phyloP scores from a whole-genome alignment of 306 rosid genomes.

The Gastrolobium bilobum region DNA sequence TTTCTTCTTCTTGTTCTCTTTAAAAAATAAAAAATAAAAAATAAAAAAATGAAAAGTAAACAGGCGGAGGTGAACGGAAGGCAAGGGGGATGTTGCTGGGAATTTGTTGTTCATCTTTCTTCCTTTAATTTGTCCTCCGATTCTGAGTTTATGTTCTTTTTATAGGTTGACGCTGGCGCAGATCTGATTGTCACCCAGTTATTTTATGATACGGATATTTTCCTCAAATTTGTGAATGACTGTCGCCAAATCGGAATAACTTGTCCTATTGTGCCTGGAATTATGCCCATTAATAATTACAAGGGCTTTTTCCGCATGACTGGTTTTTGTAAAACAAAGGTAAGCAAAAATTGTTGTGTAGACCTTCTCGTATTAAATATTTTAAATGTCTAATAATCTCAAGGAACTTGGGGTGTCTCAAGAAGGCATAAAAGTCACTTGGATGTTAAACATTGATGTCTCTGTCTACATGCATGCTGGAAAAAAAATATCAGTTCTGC shows the following conservation, averaged over 20 bases:
- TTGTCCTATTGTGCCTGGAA: conserved; percentile 97
- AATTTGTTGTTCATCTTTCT: conserved; percentile 4
- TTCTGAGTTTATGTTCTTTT: conserved; percentile 46
- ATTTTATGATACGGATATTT: conserved; percentile 87
- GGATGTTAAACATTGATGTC: conserved; percentile 27
- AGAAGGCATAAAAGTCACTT: neutral
- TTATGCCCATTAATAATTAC: conserved; percentile 98
- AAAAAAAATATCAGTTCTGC: neutral
- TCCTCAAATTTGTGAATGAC: conserved; percentile 94
- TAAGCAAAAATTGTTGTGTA: conserved; percentile 39
- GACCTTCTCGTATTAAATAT: conserved; percentile 30
- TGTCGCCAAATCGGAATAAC: conserved; percentile 97
- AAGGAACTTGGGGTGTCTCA: neutral
- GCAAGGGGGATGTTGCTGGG: conserved; percentile 30
- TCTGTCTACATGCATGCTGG: conserved; percentile 3
- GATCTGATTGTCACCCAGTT: conserved; percentile 93
- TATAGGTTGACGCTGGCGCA: conserved; percentile 91
- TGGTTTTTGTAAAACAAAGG: conserved; percentile 98
- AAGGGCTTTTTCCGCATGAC: conserved; percentile 97
- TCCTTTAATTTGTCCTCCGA: neutral
- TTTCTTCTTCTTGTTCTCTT: neutral
- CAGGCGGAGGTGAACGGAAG: neutral
- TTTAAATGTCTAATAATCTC: conserved; percentile 21
- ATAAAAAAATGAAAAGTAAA: neutral
- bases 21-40: conserved; percentile 17